Conservation (phyloP, 169 alveolate species). For the Plasmodium reichenowi region DNA sequence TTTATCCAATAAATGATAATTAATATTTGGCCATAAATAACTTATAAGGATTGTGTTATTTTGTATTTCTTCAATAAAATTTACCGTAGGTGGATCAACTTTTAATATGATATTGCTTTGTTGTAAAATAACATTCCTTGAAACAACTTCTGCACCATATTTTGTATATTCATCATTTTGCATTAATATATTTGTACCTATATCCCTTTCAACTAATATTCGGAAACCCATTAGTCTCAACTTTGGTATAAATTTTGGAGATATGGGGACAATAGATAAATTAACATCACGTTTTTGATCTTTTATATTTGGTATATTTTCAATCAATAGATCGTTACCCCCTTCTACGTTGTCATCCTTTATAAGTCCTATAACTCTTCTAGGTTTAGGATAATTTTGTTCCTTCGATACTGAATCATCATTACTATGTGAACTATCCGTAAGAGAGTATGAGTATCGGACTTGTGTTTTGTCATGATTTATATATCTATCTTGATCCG, state of each 20-base stretch:
- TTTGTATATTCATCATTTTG: constrained; percentile 80
- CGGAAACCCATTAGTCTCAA: constrained; percentile 89
- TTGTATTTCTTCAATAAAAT: constrained; percentile 82
- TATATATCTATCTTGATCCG: constrained; percentile 39
- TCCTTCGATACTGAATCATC: constrained; percentile 77
- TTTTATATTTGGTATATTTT: background rate
- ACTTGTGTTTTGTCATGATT: constrained; percentile 11
- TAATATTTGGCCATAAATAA: constrained; percentile 89
- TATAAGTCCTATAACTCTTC: constrained; percentile 82
- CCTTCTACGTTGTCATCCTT: constrained; percentile 51
- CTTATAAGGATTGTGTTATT: constrained; percentile 85
- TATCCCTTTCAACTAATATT: constrained; percentile 87
- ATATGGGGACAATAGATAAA: constrained; percentile 83
- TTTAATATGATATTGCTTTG: constrained; percentile 85
- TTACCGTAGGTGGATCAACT: constrained; percentile 85
- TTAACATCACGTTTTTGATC: background rate
- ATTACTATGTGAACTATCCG: constrained; percentile 13
- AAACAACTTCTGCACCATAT: constrained; percentile 83
- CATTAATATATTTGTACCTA: constrained; percentile 88
- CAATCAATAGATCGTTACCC: background rate
- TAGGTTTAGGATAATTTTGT: constrained; percentile 83
- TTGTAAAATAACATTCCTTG: constrained; percentile 79
- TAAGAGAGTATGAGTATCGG: constrained; percentile 55
- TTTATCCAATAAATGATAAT: constrained; percentile 73
- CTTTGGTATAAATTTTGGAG: constrained; percentile 88